A percentile compares a stretch with the other conserved stretches of the same genome.
Evolutionary conservation across 1,284 basidiomycete species (phyloP).

Genomic region (Xerocomus minutiporus): DNA sequence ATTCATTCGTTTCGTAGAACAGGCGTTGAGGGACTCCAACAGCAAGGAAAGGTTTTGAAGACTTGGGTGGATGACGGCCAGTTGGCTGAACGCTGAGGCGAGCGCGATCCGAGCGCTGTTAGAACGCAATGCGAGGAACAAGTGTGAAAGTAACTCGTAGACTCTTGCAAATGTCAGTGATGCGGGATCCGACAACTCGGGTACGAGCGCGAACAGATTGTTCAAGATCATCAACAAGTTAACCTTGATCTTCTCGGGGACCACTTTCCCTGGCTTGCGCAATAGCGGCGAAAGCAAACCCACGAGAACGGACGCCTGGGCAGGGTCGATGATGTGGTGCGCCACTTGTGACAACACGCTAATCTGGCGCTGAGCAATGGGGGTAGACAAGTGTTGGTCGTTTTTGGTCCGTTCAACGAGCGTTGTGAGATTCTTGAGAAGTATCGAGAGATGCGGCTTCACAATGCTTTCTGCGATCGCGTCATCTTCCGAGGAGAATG

Average conservation of each 20-base stretch:
- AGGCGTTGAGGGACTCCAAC: conserved; percentile 79
- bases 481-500: conserved; percentile 49
- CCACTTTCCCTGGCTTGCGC: conserved; percentile 68
- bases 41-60: conserved; percentile 52
- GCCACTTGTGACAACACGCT: conserved; percentile 78
- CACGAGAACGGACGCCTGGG: conserved; percentile 75
- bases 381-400: conserved; percentile 56
- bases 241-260: conserved; percentile 86
- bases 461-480: conserved; percentile 56
- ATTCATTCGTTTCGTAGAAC: conserved; percentile 76
- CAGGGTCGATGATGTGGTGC: conserved; percentile 64
- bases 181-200: conserved; percentile 53
- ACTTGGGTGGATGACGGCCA: conserved; percentile 51
- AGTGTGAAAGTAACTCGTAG: conserved; percentile 65
- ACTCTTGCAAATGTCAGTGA: conserved; percentile 53
- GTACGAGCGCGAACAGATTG: conserved; percentile 70
- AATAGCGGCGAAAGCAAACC: conserved; percentile 79
- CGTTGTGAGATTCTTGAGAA: conserved; percentile 71
- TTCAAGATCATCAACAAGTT: conserved; percentile 79
- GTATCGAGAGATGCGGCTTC: conserved; percentile 69
- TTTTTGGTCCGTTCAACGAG: conserved; percentile 66
- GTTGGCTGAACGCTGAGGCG: conserved; percentile 57
- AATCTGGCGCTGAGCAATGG: conserved; percentile 81
- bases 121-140: conserved; percentile 74
- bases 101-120: conserved; percentile 68